Conservation (phyloP, 768 basidiomycete genomes). For the Trametes villosa region DNA sequence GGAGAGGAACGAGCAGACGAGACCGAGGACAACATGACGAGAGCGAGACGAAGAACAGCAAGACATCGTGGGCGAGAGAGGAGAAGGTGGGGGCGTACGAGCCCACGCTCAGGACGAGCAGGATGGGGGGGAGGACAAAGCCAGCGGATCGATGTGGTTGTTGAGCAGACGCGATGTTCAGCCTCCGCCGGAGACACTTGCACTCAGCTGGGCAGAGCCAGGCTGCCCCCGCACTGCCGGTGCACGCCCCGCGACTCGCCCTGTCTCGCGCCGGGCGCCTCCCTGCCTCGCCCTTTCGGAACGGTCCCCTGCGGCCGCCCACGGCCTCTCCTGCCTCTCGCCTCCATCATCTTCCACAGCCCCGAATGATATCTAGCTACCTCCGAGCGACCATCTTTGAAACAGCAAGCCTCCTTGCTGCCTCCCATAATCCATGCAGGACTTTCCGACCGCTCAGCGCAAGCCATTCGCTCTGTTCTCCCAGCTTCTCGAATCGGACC, state of each 20-base stretch:
- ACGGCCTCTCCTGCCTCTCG: not conserved
- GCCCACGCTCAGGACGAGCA: conserved; percentile 35
- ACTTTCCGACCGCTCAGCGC: not conserved
- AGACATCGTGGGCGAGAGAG: conserved; percentile 23
- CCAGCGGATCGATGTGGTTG: conserved; percentile 28
- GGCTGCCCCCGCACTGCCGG: too few species aligned
- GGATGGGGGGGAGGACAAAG: conserved; percentile 22
- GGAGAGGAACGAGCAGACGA: conserved; percentile 30
- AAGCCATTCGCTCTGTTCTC: not conserved
- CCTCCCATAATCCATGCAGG: not conserved
- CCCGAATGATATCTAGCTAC: not conserved
- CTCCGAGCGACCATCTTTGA: too few species aligned
- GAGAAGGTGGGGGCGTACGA: conserved; percentile 17
- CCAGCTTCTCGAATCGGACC: conserved; percentile 1
- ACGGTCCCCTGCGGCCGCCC: conserved; percentile 12
- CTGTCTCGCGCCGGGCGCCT: conserved; percentile 7
- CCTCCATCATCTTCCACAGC: not conserved
- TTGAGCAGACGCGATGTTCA: conserved; percentile 18
- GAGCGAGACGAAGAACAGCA: conserved; percentile 5
- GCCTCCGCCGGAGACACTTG: not conserved
- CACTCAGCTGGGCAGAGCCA: not conserved
- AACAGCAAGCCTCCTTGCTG: not conserved
- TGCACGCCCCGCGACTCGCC: too few species aligned
- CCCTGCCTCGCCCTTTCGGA: conserved; percentile 15
- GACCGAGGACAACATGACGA: conserved; percentile 24